phyloP scores from a whole-genome alignment of 306 rosid genomes.

The Vigna nakashimae region DNA sequence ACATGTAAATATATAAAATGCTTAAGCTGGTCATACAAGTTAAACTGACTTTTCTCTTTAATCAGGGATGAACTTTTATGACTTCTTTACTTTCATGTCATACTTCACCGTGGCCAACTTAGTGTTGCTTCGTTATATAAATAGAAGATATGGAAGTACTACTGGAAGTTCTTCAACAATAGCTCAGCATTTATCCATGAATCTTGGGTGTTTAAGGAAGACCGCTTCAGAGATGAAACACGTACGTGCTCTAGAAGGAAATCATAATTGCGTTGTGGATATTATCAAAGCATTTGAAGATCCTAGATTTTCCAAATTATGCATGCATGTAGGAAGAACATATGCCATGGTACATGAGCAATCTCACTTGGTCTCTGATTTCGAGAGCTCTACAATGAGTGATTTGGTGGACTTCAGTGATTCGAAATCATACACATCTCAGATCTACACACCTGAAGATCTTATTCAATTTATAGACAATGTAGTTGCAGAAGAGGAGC shows the following conservation, averaged over 20 bases:
- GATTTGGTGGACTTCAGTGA: constrained; percentile 48
- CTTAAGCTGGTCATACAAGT: constrained; percentile 3
- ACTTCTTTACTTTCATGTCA: constrained; percentile 71
- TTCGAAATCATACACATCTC: constrained; percentile 51
- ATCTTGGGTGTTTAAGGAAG: constrained; percentile 60
- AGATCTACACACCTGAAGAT: constrained; percentile 60
- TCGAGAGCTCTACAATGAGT: constrained; percentile 44
- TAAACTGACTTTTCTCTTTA: constrained; percentile 43
- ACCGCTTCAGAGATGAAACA: constrained; percentile 57
- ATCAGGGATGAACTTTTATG: constrained; percentile 88
- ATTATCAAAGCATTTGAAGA: constrained; percentile 56
- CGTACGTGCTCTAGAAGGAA: constrained; percentile 60
- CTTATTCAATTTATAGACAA: constrained; percentile 61
- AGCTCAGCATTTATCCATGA: constrained; percentile 60
- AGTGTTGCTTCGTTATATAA: constrained; percentile 54
- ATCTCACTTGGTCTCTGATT: constrained; percentile 38
- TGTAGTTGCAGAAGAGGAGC: constrained; percentile 42
- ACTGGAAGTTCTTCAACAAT: constrained; percentile 42
- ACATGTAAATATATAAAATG: constrained; percentile 17
- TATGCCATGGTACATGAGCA: constrained; percentile 56
- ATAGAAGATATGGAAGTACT: constrained; percentile 43
- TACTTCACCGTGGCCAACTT: constrained; percentile 65
- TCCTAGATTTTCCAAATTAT: constrained; percentile 61
- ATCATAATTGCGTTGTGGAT: constrained; percentile 56
- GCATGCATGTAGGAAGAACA: constrained; percentile 55